These are phyloP conservation scores for Strobilomyces echinocephalus DNA, from an alignment of 768 basidiomycete species.

Conservation along the genomic window DNA sequence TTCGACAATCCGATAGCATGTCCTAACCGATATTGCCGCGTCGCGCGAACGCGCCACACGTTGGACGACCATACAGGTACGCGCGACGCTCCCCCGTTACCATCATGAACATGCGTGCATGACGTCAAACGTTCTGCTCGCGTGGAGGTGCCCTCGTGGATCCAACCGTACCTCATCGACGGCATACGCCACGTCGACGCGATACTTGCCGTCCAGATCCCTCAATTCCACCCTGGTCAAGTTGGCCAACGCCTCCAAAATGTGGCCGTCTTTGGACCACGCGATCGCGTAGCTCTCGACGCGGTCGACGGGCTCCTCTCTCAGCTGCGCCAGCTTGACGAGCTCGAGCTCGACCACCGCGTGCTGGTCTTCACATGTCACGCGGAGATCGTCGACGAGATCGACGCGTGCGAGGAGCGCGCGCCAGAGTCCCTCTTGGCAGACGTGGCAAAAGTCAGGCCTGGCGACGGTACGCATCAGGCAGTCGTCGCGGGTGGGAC, in stretches of 20 bases:
- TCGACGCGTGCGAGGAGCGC: slow-evolving; percentile 53
- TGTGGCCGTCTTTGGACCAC: slow-evolving; percentile 49
- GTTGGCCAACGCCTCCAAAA: slow-evolving; percentile 46
- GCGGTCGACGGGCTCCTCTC: slow-evolving; percentile 25
- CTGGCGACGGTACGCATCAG: slow-evolving; percentile 71
- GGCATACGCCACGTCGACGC: slow-evolving; percentile 43
- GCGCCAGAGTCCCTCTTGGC: slow-evolving; percentile 70
- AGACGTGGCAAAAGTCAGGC: slow-evolving; percentile 71
- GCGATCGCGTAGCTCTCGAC: slow-evolving; percentile 51
- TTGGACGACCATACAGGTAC: neutral
- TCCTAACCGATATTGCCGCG: slow-evolving; percentile 11
- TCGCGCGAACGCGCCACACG: neutral
- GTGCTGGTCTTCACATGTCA: slow-evolving; percentile 33
- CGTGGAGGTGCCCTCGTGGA: slow-evolving; percentile 30
- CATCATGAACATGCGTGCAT: neutral
- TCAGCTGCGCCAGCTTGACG: slow-evolving; percentile 58
- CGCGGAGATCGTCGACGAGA: slow-evolving; percentile 54
- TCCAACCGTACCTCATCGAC: slow-evolving; percentile 58
- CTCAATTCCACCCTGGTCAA: slow-evolving; percentile 43
- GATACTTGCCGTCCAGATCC: slow-evolving; percentile 39
- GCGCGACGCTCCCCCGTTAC: neutral
- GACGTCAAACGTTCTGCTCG: slow-evolving; percentile 18
- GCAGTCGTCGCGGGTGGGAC: slow-evolving; percentile 81
- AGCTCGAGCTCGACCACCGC: slow-evolving; percentile 45
- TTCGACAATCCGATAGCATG: slow-evolving; percentile 10